These are phyloP conservation scores for Kurtzmaniella natalensis DNA, from an alignment of 1,139 yeast genomes.

Conservation along the genomic window DNA sequence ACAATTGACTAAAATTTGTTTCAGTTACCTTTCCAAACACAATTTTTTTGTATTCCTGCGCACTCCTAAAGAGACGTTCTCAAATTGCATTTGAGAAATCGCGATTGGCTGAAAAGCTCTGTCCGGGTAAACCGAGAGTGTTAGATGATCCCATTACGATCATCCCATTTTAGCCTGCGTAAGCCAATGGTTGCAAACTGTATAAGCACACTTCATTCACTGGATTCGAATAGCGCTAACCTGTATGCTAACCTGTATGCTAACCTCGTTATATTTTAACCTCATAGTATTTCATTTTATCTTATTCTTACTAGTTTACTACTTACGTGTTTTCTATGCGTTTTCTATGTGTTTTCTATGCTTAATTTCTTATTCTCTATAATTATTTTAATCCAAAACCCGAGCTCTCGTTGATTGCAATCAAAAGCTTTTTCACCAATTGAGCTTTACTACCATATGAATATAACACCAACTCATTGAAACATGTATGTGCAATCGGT, in stretches of 20 bases:
- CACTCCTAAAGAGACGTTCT: conserved; percentile 2
- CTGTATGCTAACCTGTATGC: no score
- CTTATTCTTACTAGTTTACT: no score
- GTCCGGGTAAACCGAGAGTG: conserved; percentile 4
- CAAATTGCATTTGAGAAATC: conserved; percentile 5
- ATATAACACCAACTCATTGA: conserved; percentile 79
- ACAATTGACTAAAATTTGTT: conserved; percentile 3
- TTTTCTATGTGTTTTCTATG: conserved; percentile 12
- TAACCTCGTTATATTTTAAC: no score
- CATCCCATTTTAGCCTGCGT: no score
- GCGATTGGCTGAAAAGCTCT: conserved; percentile 3
- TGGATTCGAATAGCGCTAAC: no score
- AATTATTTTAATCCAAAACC: conserved; percentile 75
- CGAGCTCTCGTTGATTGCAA: conserved; percentile 73
- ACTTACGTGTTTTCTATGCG: no score
- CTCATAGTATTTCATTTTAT: no score
- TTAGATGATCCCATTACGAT: no score
- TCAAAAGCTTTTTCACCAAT: conserved; percentile 49
- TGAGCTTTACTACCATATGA: conserved; percentile 54
- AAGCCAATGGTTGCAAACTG: no score
- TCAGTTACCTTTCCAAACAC: background rate
- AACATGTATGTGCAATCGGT: conserved; percentile 91
- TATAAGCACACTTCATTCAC: no score
- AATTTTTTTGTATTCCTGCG: conserved; percentile 1
- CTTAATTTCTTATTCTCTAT: conserved; percentile 11